These are phyloP conservation scores for Didymella segeticola DNA, from an alignment of 2,329 filamentous ascomycete species.

Conservation along the genomic window DNA sequence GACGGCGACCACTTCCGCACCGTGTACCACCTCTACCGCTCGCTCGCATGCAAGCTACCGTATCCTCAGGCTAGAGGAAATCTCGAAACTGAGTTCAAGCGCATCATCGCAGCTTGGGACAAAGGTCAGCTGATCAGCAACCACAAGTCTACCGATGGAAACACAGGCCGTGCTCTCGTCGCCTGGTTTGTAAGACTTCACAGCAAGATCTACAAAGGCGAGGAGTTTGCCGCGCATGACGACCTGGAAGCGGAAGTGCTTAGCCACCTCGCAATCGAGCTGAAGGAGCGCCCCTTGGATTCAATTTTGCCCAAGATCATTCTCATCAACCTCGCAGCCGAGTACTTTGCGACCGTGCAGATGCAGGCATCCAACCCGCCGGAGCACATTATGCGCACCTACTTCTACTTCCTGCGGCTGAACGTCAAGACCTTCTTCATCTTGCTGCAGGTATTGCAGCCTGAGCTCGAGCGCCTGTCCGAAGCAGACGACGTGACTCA, in stretches of 20 bases:
- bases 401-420: slow-evolving; percentile 73
- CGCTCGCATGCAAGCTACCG: slow-evolving; percentile 75
- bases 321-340: slow-evolving; percentile 84
- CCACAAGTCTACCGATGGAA: slow-evolving; percentile 47
- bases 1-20: slow-evolving; percentile 81
- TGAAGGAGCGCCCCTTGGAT: slow-evolving; percentile 72
- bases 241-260: slow-evolving; percentile 88
- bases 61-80: slow-evolving; percentile 78
- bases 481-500: slow-evolving; percentile 55
- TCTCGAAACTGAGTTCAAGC: slow-evolving; percentile 79
- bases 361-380: slow-evolving; percentile 53
- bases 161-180: slow-evolving; percentile 69
- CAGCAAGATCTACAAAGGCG: slow-evolving; percentile 80
- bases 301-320: slow-evolving; percentile 77
- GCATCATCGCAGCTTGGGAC: slow-evolving; percentile 64
- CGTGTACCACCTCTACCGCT: slow-evolving; percentile 88
- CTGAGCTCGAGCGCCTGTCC: slow-evolving; percentile 69
- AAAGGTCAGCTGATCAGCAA: slow-evolving; percentile 60
- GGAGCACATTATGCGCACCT: slow-evolving; percentile 49
- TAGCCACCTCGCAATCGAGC: slow-evolving; percentile 73
- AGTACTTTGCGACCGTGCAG: slow-evolving; percentile 71
- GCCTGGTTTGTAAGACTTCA: slow-evolving; percentile 88
- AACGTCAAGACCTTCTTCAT: slow-evolving; percentile 79
- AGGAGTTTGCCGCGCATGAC: slow-evolving; percentile 74
- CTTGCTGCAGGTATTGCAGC: slow-evolving; percentile 72